Percentiles rank a stretch among this genome's conserved stretches.
Evolutionary conservation across 2,329 filamentous ascomycete genomes (phyloP).

Genomic region (Aspergillus awamori): DNA sequence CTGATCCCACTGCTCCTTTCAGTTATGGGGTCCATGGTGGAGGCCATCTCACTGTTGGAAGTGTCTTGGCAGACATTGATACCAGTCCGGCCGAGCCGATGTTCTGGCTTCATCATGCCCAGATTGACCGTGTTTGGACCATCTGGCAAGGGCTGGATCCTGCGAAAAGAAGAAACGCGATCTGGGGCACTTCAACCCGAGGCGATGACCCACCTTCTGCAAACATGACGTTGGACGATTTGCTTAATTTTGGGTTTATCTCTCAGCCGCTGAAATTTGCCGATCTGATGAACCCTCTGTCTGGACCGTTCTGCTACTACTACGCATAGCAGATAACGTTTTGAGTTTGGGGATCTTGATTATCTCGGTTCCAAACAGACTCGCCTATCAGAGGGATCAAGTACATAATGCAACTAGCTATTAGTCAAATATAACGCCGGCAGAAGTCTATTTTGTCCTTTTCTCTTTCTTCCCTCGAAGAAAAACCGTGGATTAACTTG

Average conservation of each 20-base stretch:
- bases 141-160: conserved; percentile 14
- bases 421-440: neutral
- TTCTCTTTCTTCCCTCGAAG: neutral
- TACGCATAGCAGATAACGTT: neutral
- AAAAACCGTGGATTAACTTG: neutral
- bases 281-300: neutral
- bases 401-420: too few relatives aligned
- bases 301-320: neutral
- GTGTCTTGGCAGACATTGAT: conserved; percentile 8
- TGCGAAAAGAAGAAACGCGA: neutral
- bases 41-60: conserved; percentile 9
- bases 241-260: conserved; percentile 10
- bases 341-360: too few relatives aligned
- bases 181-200: conserved; percentile 10
- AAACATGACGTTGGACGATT: conserved; percentile 13
- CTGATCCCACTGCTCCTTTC: neutral
- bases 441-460: neutral
- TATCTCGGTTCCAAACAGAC: neutral
- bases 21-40: conserved; percentile 1
- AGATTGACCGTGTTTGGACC: conserved; percentile 15
- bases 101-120: conserved; percentile 18
- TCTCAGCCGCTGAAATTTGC: neutral
- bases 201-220: neutral
- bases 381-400: neutral
- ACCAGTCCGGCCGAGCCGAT: conserved; percentile 12